These are phyloP conservation scores for Chenopodium album DNA, from an alignment of 148 eudicot genomes.

Conservation along the genomic window DNA sequence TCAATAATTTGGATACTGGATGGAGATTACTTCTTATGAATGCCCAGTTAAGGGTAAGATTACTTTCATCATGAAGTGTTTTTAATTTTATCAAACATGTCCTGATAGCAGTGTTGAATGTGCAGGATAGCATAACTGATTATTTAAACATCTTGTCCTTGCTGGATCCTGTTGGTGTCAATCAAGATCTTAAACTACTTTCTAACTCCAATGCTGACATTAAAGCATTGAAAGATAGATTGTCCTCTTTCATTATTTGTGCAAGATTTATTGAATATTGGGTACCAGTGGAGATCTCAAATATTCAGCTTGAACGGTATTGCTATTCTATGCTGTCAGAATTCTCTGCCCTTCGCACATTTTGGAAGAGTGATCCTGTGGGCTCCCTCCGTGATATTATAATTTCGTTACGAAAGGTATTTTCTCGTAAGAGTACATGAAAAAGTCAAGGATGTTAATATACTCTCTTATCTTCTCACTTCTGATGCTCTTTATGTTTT, in stretches of 20 bases:
- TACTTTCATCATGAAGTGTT: conserved; percentile 7
- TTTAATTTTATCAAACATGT: neutral
- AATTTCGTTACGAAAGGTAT: conserved; percentile 56
- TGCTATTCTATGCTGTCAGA: conserved; percentile 55
- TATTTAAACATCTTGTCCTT: conserved; percentile 46
- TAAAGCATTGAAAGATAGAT: conserved; percentile 43
- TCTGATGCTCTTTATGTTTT: conserved; percentile 7
- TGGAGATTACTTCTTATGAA: conserved; percentile 54
- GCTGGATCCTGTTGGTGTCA: conserved; percentile 37
- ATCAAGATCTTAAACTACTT: conserved; percentile 18
- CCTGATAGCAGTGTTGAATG: conserved; percentile 18
- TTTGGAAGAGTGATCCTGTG: conserved; percentile 38
- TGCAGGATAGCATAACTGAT: conserved; percentile 58
- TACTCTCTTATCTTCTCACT: neutral
- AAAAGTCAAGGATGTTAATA: neutral
- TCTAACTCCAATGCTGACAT: conserved; percentile 27
- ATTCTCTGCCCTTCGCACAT: conserved; percentile 41
- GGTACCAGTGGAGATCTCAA: conserved; percentile 76
- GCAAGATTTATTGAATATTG: conserved; percentile 63
- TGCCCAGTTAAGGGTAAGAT: conserved; percentile 48
- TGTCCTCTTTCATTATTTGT: conserved; percentile 40
- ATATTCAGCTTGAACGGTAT: conserved; percentile 73
- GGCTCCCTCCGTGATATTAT: conserved; percentile 54
- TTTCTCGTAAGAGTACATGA: neutral
- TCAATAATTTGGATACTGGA: conserved; percentile 43